Percentiles rank a stretch among this genome's conserved stretches.
Conservation (phyloP, 441 rosid genomes). For the Euphorbia celastroides region DNA sequence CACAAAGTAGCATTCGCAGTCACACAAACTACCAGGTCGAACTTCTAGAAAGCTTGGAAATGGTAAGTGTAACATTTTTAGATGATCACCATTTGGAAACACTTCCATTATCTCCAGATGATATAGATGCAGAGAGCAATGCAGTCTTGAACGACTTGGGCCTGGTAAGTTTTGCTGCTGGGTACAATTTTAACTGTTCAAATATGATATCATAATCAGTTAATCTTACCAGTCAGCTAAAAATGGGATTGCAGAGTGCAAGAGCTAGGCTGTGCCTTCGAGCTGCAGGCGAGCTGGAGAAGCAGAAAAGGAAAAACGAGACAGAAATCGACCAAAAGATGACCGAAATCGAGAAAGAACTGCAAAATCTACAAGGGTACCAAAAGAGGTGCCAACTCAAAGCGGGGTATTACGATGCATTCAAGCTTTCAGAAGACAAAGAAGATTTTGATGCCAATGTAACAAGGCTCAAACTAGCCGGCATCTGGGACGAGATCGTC, state of each 20-base stretch:
- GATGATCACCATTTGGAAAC: slow-evolving; percentile 27
- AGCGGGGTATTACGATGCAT: slow-evolving; percentile 61
- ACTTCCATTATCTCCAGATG: slow-evolving; percentile 32
- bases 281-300: slow-evolving; percentile 57
- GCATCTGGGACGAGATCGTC: slow-evolving; percentile 56
- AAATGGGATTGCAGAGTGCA: slow-evolving; percentile 40
- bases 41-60: slow-evolving; percentile 28
- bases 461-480: slow-evolving; percentile 61
- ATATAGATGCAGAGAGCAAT: slow-evolving; percentile 13
- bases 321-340: slow-evolving; percentile 22
- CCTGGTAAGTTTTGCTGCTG: slow-evolving; percentile 39
- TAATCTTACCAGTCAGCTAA: not conserved
- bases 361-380: slow-evolving; percentile 36
- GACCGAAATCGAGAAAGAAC: slow-evolving; percentile 17
- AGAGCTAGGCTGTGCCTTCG: slow-evolving; percentile 53
- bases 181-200: not conserved
- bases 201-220: not conserved
- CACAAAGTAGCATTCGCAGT: slow-evolving; percentile 36
- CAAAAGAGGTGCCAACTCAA: slow-evolving; percentile 29
- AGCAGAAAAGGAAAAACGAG: slow-evolving; percentile 39
- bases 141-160: slow-evolving; percentile 46
- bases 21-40: slow-evolving; percentile 40
- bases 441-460: slow-evolving; percentile 69
- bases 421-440: slow-evolving; percentile 34
- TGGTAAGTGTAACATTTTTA: slow-evolving; percentile 20